Percentiles rank a stretch among this genome's conserved stretches.
Evolutionary conservation across 805 yeast genomes (phyloP).

Genomic region (Barnettozyma botsteinii): DNA sequence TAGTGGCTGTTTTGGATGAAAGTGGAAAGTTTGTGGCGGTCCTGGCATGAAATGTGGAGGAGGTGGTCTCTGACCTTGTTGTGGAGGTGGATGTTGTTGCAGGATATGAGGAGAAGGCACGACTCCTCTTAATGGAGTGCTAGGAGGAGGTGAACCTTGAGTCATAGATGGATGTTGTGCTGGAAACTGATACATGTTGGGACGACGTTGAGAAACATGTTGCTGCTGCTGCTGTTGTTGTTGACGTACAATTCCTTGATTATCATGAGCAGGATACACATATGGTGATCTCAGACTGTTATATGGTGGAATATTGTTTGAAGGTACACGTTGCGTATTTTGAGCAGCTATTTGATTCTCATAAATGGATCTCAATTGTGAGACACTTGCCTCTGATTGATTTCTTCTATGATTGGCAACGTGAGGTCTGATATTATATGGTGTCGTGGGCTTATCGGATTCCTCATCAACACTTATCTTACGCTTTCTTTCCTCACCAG

Average conservation of each 20-base stretch:
- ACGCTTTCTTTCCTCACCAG: slow-evolving; percentile 6
- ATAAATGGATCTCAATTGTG: slow-evolving; percentile 22
- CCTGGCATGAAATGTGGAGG: slow-evolving; percentile 2
- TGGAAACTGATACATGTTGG: slow-evolving; percentile 8
- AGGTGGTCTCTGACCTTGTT: background rate
- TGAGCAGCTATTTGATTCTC: slow-evolving; percentile 12
- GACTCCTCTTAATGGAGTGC: background rate
- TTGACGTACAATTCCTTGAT: background rate
- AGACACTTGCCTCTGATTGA: slow-evolving; percentile 26
- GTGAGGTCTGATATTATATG: background rate
- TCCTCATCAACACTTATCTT: slow-evolving; percentile 3
- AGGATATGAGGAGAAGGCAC: background rate
- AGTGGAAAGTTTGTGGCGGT: slow-evolving; percentile 7
- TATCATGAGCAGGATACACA: slow-evolving; percentile 9
- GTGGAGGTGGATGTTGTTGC: slow-evolving; percentile 3
- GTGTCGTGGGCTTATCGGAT: background rate
- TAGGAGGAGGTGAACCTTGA: background rate
- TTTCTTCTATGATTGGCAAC: slow-evolving; percentile 21
- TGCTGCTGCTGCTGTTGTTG: slow-evolving; percentile 4
- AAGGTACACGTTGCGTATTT: slow-evolving; percentile 1
- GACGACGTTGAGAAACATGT: slow-evolving; percentile 7
- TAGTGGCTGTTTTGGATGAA: slow-evolving; percentile 2
- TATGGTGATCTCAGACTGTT: slow-evolving; percentile 12
- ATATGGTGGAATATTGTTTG: background rate
- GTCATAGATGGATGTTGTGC: background rate